phyloP scores from a whole-genome alignment of 108 stramenopile species.

The Cyclotella atomus region DNA sequence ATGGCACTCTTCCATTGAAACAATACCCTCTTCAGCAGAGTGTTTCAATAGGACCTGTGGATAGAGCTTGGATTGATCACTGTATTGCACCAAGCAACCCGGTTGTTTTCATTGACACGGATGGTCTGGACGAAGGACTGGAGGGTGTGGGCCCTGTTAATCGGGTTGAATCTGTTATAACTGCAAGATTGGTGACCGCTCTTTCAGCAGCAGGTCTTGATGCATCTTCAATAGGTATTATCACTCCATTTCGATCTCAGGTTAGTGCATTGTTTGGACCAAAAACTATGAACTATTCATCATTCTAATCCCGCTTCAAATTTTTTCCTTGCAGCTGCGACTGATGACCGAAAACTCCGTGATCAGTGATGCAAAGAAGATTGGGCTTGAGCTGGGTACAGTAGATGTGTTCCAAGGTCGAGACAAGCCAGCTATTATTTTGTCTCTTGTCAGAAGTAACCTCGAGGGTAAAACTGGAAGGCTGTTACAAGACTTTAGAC shows the following conservation, averaged over 20 bases:
- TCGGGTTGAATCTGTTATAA: slow-evolving; percentile 59
- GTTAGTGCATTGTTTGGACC: slow-evolving; percentile 50
- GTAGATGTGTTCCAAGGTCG: slow-evolving; percentile 93
- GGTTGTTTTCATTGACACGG: slow-evolving; percentile 91
- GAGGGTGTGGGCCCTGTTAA: slow-evolving; percentile 69
- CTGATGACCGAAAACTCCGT: slow-evolving; percentile 32
- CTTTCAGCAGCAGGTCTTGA: slow-evolving; percentile 58
- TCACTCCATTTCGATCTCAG: slow-evolving; percentile 94
- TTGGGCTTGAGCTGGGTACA: slow-evolving; percentile 86
- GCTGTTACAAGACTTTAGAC: slow-evolving; percentile 78
- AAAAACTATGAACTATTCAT: background rate
- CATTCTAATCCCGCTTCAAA: slow-evolving; percentile 25
- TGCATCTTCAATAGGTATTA: slow-evolving; percentile 73
- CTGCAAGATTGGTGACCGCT: slow-evolving; percentile 51
- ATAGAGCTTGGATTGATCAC: slow-evolving; percentile 32
- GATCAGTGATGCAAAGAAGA: slow-evolving; percentile 33
- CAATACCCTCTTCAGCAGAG: slow-evolving; percentile 33
- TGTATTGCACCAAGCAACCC: slow-evolving; percentile 66
- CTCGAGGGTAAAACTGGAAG: slow-evolving; percentile 63
- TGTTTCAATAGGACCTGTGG: slow-evolving; percentile 19
- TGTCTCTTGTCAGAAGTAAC: slow-evolving; percentile 90
- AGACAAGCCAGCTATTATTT: slow-evolving; percentile 86
- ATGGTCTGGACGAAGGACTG: slow-evolving; percentile 56
- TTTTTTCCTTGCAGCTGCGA: slow-evolving; percentile 27
- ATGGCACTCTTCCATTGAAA: slow-evolving; percentile 54